phyloP scores from a whole-genome alignment of 306 rosid species.

The Prunus campanulata region DNA sequence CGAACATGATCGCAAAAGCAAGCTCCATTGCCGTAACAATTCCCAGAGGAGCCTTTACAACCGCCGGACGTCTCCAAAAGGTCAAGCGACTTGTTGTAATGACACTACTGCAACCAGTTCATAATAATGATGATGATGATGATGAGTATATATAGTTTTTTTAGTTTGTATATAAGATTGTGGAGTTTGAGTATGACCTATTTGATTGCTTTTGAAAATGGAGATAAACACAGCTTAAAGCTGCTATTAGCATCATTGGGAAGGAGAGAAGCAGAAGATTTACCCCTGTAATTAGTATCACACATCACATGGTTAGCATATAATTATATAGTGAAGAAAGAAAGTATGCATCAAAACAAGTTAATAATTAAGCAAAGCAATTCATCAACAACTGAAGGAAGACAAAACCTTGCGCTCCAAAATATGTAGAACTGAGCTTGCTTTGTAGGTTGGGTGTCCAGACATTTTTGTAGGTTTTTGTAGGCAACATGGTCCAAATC shows the following conservation, averaged over 20 bases:
- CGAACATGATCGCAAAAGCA: constrained; percentile 46
- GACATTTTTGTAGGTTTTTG: constrained; percentile 32
- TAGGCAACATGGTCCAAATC: constrained; percentile 57
- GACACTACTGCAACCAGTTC: not conserved
- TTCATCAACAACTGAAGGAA: not conserved
- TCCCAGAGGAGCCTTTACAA: constrained; percentile 55
- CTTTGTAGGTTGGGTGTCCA: constrained; percentile 40
- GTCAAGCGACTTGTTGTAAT: not conserved
- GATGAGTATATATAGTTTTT: not conserved
- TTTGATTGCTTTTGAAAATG: constrained; percentile 36
- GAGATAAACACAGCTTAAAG: constrained; percentile 52
- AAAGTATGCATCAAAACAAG: no score
- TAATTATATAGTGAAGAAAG: not conserved
- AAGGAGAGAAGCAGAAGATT: constrained; percentile 59
- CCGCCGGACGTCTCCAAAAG: constrained; percentile 44
- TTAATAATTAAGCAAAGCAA: not conserved
- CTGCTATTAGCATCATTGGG: constrained; percentile 57
- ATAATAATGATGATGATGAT: not conserved
- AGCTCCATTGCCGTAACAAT: constrained; percentile 53
- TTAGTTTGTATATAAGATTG: not conserved
- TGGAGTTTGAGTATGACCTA: constrained; percentile 8
- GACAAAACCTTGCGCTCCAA: constrained; percentile 47
- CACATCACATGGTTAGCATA: not conserved
- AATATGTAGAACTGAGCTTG: constrained; percentile 47
- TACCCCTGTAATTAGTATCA: constrained; percentile 34